Conservation (phyloP, 2,329 filamentous ascomycete species). For the Hortaea werneckii region DNA sequence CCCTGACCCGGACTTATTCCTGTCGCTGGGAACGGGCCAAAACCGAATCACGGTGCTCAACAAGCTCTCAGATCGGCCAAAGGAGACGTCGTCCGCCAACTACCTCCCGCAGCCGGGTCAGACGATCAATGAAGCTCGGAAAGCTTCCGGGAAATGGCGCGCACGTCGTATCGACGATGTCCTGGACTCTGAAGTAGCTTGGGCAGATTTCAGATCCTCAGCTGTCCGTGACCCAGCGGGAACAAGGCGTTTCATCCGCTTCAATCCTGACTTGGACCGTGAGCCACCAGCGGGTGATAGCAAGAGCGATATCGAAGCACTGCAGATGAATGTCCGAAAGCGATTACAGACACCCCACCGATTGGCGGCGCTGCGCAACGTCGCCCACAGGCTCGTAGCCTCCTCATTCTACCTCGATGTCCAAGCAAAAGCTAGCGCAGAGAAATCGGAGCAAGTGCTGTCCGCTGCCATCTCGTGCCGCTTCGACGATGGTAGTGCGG, state of each 20-base stretch:
- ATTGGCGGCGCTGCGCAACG: constrained; percentile 20
- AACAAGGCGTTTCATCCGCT: constrained; percentile 23
- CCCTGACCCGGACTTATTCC: constrained; percentile 24
- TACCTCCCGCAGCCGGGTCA: constrained; percentile 4
- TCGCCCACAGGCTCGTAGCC: constrained; percentile 27
- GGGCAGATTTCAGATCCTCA: constrained; percentile 25
- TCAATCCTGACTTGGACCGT: constrained; percentile 25
- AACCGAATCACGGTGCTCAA: constrained; percentile 21
- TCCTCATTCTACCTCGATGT: constrained; percentile 31
- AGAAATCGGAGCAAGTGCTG: constrained; percentile 23
- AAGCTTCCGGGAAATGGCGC: constrained; percentile 12
- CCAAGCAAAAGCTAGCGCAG: constrained; percentile 21
- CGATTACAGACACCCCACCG: constrained; percentile 19
- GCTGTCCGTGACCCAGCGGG: constrained; percentile 16
- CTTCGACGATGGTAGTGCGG: constrained; percentile 24
- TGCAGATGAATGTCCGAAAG: constrained; percentile 25
- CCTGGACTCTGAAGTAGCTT: constrained; percentile 27
- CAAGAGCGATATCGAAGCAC: constrained; percentile 23
- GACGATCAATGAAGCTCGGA: constrained; percentile 6
- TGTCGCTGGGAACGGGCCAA: constrained; percentile 26
- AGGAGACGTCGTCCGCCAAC: constrained; percentile 3
- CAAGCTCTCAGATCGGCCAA: constrained; percentile 18
- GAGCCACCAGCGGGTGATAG: constrained; percentile 26
- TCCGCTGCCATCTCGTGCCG: constrained; percentile 23
- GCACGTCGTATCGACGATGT: constrained; percentile 22